phyloP scores from a whole-genome alignment of 2,329 filamentous ascomycete genomes.

The Rasamsonia emersonii region DNA sequence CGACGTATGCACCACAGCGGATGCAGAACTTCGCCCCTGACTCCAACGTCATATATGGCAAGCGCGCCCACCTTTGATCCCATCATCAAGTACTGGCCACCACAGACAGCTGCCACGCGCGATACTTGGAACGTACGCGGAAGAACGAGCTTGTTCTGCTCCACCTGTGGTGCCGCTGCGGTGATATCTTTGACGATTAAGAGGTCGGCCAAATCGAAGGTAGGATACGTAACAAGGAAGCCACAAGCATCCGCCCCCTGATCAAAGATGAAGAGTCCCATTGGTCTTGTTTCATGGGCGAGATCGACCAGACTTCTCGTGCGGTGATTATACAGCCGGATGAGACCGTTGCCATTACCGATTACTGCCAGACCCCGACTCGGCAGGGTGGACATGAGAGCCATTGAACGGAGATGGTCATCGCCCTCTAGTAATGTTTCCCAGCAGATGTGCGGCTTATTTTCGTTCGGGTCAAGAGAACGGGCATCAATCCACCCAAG shows the following conservation, averaged over 20 bases:
- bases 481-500: constrained; percentile 18
- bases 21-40: constrained; percentile 11
- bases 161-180: constrained; percentile 30
- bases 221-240: too few relatives aligned
- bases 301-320: constrained; percentile 19
- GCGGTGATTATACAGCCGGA: constrained; percentile 28
- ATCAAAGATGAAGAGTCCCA: constrained; percentile 20
- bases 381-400: constrained; percentile 22
- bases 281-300: constrained; percentile 18
- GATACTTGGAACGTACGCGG: constrained; percentile 44
- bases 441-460: constrained; percentile 14
- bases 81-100: constrained; percentile 35
- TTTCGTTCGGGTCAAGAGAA: constrained; percentile 3
- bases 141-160: constrained; percentile 18
- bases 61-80: constrained; percentile 51
- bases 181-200: constrained; percentile 14
- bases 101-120: constrained; percentile 34
- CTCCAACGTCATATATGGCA: constrained; percentile 35
- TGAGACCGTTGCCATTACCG: constrained; percentile 22
- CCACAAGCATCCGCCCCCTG: too few relatives aligned
- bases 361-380: constrained; percentile 25
- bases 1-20: constrained; percentile 18
- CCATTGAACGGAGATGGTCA: constrained; percentile 23
- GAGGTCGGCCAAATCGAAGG: constrained; percentile 23
- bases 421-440: constrained; percentile 17